Conservation (phyloP, 495 filamentous ascomycete species). For the Tuber magnatum region DNA sequence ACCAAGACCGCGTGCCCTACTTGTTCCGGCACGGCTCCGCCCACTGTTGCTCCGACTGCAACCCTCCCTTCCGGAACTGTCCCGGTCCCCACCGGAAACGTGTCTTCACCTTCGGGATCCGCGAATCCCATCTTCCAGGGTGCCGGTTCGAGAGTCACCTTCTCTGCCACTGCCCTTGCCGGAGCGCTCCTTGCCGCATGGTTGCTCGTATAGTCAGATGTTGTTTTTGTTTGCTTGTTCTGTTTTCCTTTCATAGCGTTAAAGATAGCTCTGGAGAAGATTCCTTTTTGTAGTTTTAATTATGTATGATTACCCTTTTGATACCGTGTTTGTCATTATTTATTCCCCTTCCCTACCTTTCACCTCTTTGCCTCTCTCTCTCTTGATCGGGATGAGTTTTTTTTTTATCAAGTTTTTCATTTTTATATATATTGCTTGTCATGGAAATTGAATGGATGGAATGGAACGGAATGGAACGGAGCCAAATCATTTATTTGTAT, state of each 20-base stretch:
- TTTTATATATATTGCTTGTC: not conserved
- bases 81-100: constrained; percentile 12
- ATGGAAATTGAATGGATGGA: constrained; percentile 4
- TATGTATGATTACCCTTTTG: not conserved
- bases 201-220: not conserved
- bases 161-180: not conserved
- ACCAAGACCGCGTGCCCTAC: no score
- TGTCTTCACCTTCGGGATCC: not conserved
- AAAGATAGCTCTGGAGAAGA: not conserved
- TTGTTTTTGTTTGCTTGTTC: not conserved
- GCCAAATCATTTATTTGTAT: not conserved
- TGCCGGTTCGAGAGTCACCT: constrained; percentile 5
- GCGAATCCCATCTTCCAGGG: constrained; percentile 9
- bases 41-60: no score
- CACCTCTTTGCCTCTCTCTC: not conserved
- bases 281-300: not conserved
- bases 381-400: constrained; percentile 1
- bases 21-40: no score
- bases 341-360: not conserved
- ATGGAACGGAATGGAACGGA: not conserved
- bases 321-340: not conserved
- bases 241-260: not conserved
- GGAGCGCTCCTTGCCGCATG: not conserved
- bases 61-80: constrained; percentile 6
- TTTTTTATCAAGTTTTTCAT: not conserved